phyloP scores from a whole-genome alignment of 495 filamentous ascomycete genomes.

The Penicillium mononematosum region DNA sequence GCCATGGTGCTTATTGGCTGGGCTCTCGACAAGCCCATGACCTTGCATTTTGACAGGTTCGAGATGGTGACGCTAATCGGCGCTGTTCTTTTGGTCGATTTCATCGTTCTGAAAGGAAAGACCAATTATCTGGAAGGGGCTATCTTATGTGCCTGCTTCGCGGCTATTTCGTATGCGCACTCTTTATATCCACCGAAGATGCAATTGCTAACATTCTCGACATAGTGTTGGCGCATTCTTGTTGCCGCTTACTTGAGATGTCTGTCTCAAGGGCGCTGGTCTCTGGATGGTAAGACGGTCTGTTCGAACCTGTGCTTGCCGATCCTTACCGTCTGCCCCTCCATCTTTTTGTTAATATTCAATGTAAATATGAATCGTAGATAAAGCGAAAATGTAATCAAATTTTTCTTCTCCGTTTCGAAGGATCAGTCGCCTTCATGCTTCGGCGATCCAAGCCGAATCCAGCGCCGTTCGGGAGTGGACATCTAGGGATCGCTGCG shows the following conservation, averaged over 20 bases:
- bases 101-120: slow-evolving; percentile 70
- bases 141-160: slow-evolving; percentile 57
- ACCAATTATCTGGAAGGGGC: slow-evolving; percentile 78
- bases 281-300: neutral
- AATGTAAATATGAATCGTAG: slow-evolving; percentile 1
- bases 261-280: too few species aligned
- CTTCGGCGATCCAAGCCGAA: neutral
- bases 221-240: slow-evolving; percentile 5
- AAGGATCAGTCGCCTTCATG: neutral
- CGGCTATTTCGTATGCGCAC: slow-evolving; percentile 18
- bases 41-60: slow-evolving; percentile 75
- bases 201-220: neutral
- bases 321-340: neutral
- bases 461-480: neutral
- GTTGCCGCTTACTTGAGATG: neutral
- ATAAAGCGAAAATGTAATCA: neutral
- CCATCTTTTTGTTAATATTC: neutral
- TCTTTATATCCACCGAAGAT: neutral
- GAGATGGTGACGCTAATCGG: slow-evolving; percentile 76
- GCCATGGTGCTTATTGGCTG: slow-evolving; percentile 69
- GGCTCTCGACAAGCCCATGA: slow-evolving; percentile 62
- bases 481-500: too few species aligned
- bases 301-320: neutral
- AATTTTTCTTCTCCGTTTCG: neutral
- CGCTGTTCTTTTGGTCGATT: slow-evolving; percentile 72